A percentile compares a stretch with the other conserved stretches of the same genome.
Evolutionary conservation across 1,284 basidiomycete genomes (phyloP).

Genomic region (Tylopilus sp.): DNA sequence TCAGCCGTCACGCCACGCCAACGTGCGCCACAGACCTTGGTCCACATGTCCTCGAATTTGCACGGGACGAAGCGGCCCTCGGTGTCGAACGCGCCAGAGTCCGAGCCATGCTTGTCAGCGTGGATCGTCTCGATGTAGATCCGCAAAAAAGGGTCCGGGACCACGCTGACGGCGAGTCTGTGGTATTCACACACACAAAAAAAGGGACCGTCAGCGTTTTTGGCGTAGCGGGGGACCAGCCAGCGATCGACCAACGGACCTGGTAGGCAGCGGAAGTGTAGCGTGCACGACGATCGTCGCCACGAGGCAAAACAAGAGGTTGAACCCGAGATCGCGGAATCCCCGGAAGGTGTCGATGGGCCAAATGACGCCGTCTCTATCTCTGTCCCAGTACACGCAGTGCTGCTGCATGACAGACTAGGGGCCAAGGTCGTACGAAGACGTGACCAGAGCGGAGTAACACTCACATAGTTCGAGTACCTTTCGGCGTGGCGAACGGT

Average conservation of each 20-base stretch:
- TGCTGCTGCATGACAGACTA: constrained; percentile 42
- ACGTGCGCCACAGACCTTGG: constrained; percentile 31
- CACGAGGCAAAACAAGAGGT: constrained; percentile 37
- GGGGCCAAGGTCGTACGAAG: neutral
- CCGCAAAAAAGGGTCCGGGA: constrained; percentile 44
- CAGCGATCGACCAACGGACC: constrained; percentile 21
- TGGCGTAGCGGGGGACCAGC: too few relatives aligned
- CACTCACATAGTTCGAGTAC: constrained; percentile 23
- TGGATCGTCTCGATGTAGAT: constrained; percentile 42
- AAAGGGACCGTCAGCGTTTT: neutral
- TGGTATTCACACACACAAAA: neutral
- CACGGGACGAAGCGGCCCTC: constrained; percentile 41
- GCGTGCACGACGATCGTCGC: constrained; percentile 39
- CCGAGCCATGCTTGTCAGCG: constrained; percentile 45
- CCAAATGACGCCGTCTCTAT: constrained; percentile 44
- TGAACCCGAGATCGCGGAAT: constrained; percentile 43
- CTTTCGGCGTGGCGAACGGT: constrained; percentile 17
- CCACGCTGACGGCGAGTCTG: constrained; percentile 18
- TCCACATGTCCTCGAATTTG: constrained; percentile 42
- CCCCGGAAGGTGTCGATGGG: constrained; percentile 44
- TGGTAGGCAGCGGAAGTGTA: constrained; percentile 38
- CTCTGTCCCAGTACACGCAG: constrained; percentile 42
- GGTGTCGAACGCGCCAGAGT: constrained; percentile 43
- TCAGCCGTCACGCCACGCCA: neutral
- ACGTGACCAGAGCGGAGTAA: neutral